phyloP scores from a whole-genome alignment of 139 green algal species.

The Gonium pectorale region DNA sequence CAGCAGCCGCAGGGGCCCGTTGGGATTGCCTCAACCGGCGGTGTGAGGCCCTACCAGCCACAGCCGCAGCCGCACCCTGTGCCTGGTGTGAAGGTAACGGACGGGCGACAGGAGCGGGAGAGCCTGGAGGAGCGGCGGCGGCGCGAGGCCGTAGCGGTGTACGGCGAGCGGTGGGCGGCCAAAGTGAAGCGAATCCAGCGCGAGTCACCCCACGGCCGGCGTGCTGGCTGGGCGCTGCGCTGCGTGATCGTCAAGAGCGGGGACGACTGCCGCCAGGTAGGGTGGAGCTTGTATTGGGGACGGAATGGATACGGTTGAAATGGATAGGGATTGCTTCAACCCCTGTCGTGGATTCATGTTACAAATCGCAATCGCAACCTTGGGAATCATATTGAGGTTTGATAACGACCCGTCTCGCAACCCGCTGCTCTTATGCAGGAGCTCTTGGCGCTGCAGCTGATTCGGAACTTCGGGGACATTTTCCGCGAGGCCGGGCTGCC shows the following conservation, averaged over 20 bases:
- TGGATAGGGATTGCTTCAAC: no score
- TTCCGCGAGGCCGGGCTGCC: constrained; percentile 88
- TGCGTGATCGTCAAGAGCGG: constrained; percentile 98
- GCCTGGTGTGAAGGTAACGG: background rate
- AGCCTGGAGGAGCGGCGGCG: constrained; percentile 29
- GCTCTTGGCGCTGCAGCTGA: constrained; percentile 95
- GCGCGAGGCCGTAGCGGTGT: constrained; percentile 60
- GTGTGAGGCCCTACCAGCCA: no score
- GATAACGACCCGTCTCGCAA: no score
- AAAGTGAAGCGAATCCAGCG: constrained; percentile 72
- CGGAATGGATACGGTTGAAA: background rate
- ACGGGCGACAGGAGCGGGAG: constrained; percentile 32
- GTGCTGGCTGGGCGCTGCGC: constrained; percentile 88
- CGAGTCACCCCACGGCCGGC: constrained; percentile 81
- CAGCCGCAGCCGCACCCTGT: background rate
- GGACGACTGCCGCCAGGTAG: constrained; percentile 95
- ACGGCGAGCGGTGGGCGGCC: constrained; percentile 80
- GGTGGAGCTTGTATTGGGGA: background rate
- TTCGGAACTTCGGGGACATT: constrained; percentile 87
- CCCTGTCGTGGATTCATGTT: no score
- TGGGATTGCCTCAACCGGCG: no score
- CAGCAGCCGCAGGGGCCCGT: no score
- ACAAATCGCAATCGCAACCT: no score
- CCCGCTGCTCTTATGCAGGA: no score
- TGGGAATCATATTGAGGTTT: no score